Evolutionary conservation across 169 alveolate genomes (phyloP).

Genomic region (Blepharisma undulans): DNA sequence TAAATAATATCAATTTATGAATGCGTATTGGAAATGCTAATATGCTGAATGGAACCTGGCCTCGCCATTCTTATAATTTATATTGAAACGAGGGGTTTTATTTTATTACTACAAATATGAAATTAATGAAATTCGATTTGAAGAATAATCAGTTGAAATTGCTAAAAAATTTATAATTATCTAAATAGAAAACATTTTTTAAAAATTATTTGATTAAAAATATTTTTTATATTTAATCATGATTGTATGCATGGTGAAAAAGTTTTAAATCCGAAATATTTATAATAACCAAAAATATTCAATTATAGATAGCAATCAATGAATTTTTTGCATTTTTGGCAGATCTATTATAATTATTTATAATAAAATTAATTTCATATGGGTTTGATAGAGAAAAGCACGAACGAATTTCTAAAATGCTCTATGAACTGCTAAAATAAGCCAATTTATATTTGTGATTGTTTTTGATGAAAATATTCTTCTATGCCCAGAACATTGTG

Average conservation of each 20-base stretch:
- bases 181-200: neutral
- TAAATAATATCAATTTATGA: neutral
- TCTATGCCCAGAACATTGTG: neutral
- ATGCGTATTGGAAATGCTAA: neutral
- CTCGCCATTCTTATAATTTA: neutral
- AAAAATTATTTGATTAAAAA: too few species aligned
- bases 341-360: too few species aligned
- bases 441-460: neutral
- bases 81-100: neutral
- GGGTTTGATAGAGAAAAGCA: neutral
- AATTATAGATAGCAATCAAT: neutral
- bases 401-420: neutral
- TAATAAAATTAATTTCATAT: too few species aligned
- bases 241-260: too few species aligned
- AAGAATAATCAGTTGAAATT: neutral
- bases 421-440: neutral
- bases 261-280: too few species aligned
- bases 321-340: too few species aligned
- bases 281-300: too few species aligned
- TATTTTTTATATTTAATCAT: too few species aligned
- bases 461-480: neutral
- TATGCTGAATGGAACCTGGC: neutral
- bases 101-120: neutral
- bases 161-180: neutral
- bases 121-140: neutral